Evolutionary conservation across 106 monocot species (phyloP).

Genomic region (Allium fistulosum): DNA sequence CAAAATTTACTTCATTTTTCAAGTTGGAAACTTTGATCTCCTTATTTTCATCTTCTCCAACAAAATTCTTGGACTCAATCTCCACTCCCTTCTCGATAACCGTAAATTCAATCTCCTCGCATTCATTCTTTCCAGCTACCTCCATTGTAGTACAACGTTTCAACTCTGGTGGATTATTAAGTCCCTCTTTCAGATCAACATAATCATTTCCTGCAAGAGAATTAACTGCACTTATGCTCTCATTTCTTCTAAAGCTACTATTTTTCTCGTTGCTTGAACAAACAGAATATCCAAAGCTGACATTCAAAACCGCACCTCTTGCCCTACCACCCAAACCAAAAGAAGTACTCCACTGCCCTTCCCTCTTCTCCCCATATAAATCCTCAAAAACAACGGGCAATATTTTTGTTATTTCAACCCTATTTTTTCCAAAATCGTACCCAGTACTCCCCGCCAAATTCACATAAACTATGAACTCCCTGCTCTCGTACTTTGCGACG

Average conservation of each 20-base stretch:
- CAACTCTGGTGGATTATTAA: not conserved
- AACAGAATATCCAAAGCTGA: slow-evolving; percentile 42
- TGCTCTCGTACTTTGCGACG: slow-evolving; percentile 73
- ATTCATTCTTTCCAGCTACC: slow-evolving; percentile 2
- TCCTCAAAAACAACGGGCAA: slow-evolving; percentile 65
- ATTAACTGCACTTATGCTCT: not conserved
- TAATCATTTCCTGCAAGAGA: not conserved
- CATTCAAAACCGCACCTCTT: slow-evolving; percentile 57
- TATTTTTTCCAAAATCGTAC: slow-evolving; percentile 65
- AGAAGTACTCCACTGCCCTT: slow-evolving; percentile 83
- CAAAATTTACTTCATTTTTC: slow-evolving; percentile 12
- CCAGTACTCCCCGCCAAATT: slow-evolving; percentile 33
- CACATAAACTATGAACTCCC: slow-evolving; percentile 47
- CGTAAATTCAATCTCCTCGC: slow-evolving; percentile 34
- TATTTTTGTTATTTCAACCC: slow-evolving; percentile 67
- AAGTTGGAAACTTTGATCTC: not conserved
- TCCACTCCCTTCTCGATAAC: slow-evolving; percentile 68
- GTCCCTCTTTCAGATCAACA: not conserved
- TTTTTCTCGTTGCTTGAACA: slow-evolving; percentile 8
- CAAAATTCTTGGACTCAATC: slow-evolving; percentile 10
- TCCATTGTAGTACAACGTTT: slow-evolving; percentile 2
- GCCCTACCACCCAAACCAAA: slow-evolving; percentile 72
- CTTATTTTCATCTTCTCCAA: not conserved
- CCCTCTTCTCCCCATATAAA: slow-evolving; percentile 42
- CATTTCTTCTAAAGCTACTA: not conserved